These are phyloP conservation scores for Hypomyces perniciosus DNA, from an alignment of 2,329 filamentous ascomycete genomes.

Conservation along the genomic window DNA sequence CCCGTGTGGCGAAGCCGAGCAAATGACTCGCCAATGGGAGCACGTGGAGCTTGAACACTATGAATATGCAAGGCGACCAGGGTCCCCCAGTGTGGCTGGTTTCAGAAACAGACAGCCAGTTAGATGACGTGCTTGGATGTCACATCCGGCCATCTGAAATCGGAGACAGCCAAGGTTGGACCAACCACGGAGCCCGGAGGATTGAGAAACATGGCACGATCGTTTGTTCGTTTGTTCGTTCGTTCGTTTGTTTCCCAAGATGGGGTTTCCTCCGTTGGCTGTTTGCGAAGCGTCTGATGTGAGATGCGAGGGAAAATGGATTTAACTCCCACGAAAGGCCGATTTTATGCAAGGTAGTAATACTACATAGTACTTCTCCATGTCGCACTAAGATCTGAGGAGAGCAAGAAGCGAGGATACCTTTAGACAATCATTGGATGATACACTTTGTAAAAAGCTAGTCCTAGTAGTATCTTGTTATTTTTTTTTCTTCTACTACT, in stretches of 20 bases:
- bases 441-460: too few species aligned
- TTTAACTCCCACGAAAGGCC: background rate
- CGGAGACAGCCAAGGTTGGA: background rate
- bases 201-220: conserved; percentile 5
- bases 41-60: too few species aligned
- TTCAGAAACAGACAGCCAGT: conserved; percentile 10
- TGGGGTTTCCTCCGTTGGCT: background rate
- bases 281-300: background rate
- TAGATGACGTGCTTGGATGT: conserved; percentile 6
- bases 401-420: too few species aligned
- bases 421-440: too few species aligned
- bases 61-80: conserved; percentile 8
- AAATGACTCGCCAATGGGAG: too few species aligned
- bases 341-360: too few species aligned
- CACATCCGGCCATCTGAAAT: conserved; percentile 5
- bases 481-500: too few species aligned
- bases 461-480: too few species aligned
- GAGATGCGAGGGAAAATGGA: background rate
- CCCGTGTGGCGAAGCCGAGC: conserved; percentile 1
- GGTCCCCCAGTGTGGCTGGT: conserved; percentile 11
- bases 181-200: conserved; percentile 11
- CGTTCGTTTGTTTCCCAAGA: background rate
- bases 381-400: too few species aligned
- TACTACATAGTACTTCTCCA: too few species aligned
- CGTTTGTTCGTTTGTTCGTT: background rate